Evolutionary conservation across 192 early-diverging fungal genomes (phyloP).

Genomic region (Mortierella antarctica): DNA sequence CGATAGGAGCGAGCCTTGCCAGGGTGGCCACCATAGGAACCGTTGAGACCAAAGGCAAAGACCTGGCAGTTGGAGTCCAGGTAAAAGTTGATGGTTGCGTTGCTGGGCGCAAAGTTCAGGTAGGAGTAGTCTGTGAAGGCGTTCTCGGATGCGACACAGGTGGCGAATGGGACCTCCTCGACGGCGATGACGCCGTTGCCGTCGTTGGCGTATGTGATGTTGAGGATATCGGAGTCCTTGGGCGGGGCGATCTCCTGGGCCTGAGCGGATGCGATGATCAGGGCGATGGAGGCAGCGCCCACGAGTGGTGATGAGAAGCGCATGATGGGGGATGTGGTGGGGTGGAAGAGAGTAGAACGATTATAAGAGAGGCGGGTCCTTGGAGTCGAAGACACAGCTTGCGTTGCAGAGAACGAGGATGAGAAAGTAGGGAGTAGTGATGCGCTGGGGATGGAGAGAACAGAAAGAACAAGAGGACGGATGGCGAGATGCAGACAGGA

Average conservation of each 20-base stretch:
- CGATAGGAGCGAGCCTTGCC: slow-evolving; percentile 36
- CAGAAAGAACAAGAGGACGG: no score
- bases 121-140: slow-evolving; percentile 36
- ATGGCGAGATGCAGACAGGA: no score
- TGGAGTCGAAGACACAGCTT: not conserved
- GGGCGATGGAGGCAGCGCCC: slow-evolving; percentile 20
- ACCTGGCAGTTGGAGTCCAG: slow-evolving; percentile 30
- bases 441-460: no score
- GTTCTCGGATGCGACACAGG: slow-evolving; percentile 27
- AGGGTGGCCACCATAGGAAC: slow-evolving; percentile 48
- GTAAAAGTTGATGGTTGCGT: slow-evolving; percentile 52
- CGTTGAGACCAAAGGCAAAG: slow-evolving; percentile 43
- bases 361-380: not conserved
- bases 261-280: slow-evolving; percentile 15
- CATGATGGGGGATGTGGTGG: slow-evolving; percentile 10
- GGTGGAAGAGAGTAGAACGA: not conserved
- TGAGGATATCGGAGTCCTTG: slow-evolving; percentile 7
- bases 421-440: no score
- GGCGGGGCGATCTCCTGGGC: slow-evolving; percentile 31
- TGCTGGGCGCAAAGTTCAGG: slow-evolving; percentile 38
- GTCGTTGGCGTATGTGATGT: slow-evolving; percentile 29
- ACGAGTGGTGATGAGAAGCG: slow-evolving; percentile 31
- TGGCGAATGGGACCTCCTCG: slow-evolving; percentile 30
- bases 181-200: slow-evolving; percentile 25
- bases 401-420: not conserved